phyloP scores from a whole-genome alignment of 192 early-diverging fungal species.

The Entomortierella parvispora region DNA sequence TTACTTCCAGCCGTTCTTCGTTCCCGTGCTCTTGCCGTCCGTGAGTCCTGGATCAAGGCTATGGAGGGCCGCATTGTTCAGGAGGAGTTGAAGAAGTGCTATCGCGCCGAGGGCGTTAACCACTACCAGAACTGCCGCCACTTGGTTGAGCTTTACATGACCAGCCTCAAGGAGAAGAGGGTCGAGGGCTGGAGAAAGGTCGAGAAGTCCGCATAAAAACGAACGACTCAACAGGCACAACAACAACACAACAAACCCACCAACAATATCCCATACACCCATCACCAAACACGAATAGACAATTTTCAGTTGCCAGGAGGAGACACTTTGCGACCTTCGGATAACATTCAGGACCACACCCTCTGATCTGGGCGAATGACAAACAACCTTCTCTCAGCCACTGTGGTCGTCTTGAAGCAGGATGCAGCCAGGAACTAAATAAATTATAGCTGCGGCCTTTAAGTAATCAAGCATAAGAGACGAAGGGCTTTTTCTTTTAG shows the following conservation, averaged over 20 bases:
- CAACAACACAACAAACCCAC: neutral
- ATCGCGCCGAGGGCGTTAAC: conserved; percentile 92
- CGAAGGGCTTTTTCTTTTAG: too few relatives aligned
- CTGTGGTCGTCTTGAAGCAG: too few relatives aligned
- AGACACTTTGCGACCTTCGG: too few relatives aligned
- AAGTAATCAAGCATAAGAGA: too few relatives aligned
- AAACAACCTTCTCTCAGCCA: too few relatives aligned
- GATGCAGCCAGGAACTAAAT: too few relatives aligned
- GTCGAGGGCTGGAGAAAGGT: conserved; percentile 65
- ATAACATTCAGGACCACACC: too few relatives aligned
- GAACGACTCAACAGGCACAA: neutral
- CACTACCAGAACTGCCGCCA: conserved; percentile 92
- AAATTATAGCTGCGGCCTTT: too few relatives aligned
- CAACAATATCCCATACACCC: neutral
- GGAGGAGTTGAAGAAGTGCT: conserved; percentile 92
- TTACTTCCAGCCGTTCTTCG: conserved; percentile 66
- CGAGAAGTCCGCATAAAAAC: conserved; percentile 44
- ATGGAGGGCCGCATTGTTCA: conserved; percentile 88
- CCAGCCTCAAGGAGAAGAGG: conserved; percentile 62
- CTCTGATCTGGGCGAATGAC: too few relatives aligned
- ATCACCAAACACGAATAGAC: neutral
- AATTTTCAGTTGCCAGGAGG: too few relatives aligned
- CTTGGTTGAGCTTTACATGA: conserved; percentile 85
- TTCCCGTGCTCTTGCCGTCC: conserved; percentile 81
- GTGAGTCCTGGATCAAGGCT: conserved; percentile 91